These are phyloP conservation scores for Diaporthe amygdali DNA, from an alignment of 2,329 filamentous ascomycete genomes.

Conservation along the genomic window DNA sequence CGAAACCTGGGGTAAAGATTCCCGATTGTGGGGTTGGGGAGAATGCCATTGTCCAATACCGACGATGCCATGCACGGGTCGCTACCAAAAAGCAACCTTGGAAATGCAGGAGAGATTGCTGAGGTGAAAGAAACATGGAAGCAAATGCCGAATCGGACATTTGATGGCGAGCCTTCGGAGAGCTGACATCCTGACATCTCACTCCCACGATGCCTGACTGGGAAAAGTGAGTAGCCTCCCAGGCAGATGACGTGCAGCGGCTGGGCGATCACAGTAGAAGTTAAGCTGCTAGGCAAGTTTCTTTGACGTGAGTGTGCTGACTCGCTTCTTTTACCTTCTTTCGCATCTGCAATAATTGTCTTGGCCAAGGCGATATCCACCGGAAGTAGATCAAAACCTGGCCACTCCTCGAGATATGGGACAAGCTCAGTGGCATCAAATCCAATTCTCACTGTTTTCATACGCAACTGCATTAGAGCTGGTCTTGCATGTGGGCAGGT, in stretches of 20 bases:
- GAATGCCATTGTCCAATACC: neutral
- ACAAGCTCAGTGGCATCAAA: neutral
- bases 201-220: neutral
- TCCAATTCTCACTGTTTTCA: neutral
- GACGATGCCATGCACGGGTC: neutral
- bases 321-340: neutral
- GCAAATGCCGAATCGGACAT: neutral
- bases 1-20: slow-evolving; percentile 13
- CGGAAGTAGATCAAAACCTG: neutral
- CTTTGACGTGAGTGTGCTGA: neutral
- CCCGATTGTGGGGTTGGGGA: neutral
- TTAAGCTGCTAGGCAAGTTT: too few species aligned
- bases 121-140: neutral
- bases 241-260: neutral
- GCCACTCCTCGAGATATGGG: too few species aligned
- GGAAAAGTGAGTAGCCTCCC: neutral
- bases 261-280: neutral
- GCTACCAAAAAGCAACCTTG: neutral
- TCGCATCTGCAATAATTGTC: neutral
- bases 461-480: neutral
- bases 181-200: neutral
- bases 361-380: too few species aligned
- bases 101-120: too few species aligned
- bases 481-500: neutral
- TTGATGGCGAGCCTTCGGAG: neutral